Evolutionary conservation across 257 asterid genomes (phyloP).

Genomic region (Nyctanthes arbortristis): DNA sequence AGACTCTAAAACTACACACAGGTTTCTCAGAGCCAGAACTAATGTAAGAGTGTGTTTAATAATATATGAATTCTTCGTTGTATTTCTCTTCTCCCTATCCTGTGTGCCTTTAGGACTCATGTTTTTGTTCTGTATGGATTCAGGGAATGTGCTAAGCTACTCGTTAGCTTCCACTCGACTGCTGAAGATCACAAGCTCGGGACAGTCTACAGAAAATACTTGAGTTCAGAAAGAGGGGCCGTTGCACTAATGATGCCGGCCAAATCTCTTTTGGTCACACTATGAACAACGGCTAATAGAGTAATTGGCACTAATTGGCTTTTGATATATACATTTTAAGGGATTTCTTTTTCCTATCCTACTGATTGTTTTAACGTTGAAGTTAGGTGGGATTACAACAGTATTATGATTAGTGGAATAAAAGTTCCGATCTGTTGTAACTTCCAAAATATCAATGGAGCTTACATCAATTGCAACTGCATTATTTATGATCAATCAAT

Average conservation of each 20-base stretch:
- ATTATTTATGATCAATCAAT: too few species aligned
- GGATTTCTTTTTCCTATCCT: neutral
- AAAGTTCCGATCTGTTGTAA: too few species aligned
- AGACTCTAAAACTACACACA: constrained; percentile 66
- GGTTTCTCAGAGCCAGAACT: constrained; percentile 69
- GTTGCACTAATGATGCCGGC: constrained; percentile 71
- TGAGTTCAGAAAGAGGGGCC: constrained; percentile 44
- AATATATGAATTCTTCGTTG: neutral
- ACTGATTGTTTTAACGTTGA: too few species aligned
- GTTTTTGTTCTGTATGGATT: neutral
- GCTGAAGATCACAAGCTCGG: constrained; percentile 50
- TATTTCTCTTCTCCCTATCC: too few species aligned
- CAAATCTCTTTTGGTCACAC: constrained; percentile 39
- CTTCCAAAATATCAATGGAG: too few species aligned
- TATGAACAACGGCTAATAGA: neutral
- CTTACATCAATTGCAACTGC: too few species aligned
- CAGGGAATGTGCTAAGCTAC: constrained; percentile 64
- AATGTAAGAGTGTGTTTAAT: constrained; percentile 32
- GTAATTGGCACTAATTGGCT: too few species aligned
- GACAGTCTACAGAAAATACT: constrained; percentile 60
- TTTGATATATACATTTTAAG: too few species aligned
- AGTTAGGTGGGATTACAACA: too few species aligned
- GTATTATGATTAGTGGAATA: too few species aligned
- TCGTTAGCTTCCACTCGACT: constrained; percentile 48
- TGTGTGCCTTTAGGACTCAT: neutral